Evolutionary conservation across 225 moss, liverwort and hornwort species (phyloP), one percentile per base, ranked within the genome.

Genomic region (Antitrichia curtipendula): DNA sequence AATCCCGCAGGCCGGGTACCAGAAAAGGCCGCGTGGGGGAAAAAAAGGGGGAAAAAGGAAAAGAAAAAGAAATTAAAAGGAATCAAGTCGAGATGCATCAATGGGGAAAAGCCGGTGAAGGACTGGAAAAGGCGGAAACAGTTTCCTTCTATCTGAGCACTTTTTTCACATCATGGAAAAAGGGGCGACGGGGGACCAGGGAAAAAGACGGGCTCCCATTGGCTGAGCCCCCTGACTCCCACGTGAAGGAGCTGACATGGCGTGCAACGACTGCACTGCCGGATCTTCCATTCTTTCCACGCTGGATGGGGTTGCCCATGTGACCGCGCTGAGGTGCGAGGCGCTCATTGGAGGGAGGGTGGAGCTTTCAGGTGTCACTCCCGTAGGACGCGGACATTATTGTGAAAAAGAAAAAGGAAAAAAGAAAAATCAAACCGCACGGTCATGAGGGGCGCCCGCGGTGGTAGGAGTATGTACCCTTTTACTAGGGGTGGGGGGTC

Each of bases 121-220:
- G n/a, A n/a, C 49, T 49, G 49, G 13, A 13, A 49, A 49, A 13
- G 49, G 49, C n/a, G n/a, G n/a, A n/a, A 49, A 49, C 49, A 49
- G 49, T 49, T 12, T 12, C 49, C 13, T 49, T 10, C 22, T 16
- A 16, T 21, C 49, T 16, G 54, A 5, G 12, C 49, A 34, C 1
- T 41, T 50, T 59, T 85, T 68, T 29, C 78, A 76, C 89, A 87
- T 84, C 89, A 81, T 89, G 89, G 61, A 32, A 71, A 91, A 91
- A 91, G 91, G 49, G 0, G 7, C 36, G 3, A 56, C 62, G 56
- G 40, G 56, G 7, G 69, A 62, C 81, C 65, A 15, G 54, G 63
- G 18, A 5, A 14, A 54, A 32, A 21, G 45, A 2, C 11, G 60
- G 1, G 1, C 34, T 7, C 40, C n/a, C 5, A 90, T 90, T 90